These are phyloP conservation scores for Carex littledalei DNA, from an alignment of 176 grass and related monocot genomes.

Conservation along the genomic window DNA sequence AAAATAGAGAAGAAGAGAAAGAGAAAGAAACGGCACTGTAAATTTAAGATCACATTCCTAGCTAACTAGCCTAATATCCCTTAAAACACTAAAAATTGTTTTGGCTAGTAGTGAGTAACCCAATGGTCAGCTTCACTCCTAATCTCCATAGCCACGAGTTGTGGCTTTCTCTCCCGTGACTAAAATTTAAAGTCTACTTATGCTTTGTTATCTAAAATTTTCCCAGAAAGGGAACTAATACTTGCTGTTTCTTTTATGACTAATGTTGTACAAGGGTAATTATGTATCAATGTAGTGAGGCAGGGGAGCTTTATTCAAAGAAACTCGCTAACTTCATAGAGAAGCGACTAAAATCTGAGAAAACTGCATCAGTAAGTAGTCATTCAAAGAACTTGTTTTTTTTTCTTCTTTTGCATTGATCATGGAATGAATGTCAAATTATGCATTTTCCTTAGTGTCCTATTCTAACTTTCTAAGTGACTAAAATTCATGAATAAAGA, in stretches of 20 bases:
- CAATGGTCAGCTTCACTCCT: too few relatives aligned
- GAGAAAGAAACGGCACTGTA: too few relatives aligned
- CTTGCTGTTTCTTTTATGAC: not conserved
- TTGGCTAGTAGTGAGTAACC: too few relatives aligned
- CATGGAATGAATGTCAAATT: not conserved
- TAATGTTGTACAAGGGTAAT: not conserved
- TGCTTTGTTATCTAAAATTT: not conserved
- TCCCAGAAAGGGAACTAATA: not conserved
- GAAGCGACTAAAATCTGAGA: slow-evolving; percentile 83
- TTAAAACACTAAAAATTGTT: too few relatives aligned
- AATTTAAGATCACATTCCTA: too few relatives aligned
- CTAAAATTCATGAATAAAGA: not conserved
- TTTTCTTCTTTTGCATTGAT: not conserved
- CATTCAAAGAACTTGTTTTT: not conserved
- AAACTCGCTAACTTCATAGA: slow-evolving; percentile 96
- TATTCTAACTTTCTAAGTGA: not conserved
- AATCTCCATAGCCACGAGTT: too few relatives aligned
- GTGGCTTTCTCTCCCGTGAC: too few relatives aligned
- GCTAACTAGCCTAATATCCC: too few relatives aligned
- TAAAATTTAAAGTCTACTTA: not conserved
- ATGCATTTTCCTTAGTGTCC: not conserved
- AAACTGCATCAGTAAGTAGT: slow-evolving; percentile 83
- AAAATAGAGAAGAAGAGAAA: too few relatives aligned
- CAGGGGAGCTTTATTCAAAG: slow-evolving; percentile 67
- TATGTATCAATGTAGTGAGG: slow-evolving; percentile 45